These are phyloP conservation scores for Lachnellula hyalina DNA, from an alignment of 2,329 filamentous ascomycete genomes.

Conservation along the genomic window DNA sequence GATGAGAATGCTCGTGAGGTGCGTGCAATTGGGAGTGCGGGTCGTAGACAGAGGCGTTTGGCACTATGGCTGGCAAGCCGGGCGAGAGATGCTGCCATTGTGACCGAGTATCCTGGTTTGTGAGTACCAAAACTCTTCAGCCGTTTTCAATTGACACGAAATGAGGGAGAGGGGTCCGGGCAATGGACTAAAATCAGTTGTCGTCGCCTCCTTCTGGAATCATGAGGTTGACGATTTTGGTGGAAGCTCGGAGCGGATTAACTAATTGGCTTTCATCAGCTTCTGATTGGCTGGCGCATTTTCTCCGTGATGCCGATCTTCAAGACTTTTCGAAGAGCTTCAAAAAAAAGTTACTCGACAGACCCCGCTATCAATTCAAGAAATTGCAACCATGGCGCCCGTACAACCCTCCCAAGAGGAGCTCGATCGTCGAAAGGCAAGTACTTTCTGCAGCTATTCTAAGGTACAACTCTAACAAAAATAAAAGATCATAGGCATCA, in stretches of 20 bases:
- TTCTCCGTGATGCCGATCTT: background rate
- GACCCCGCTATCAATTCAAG: conserved; percentile 17
- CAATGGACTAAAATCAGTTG: background rate
- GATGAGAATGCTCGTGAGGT: conserved; percentile 59
- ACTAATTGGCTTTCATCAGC: background rate
- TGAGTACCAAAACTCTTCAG: conserved; percentile 21
- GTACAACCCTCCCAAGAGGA: conserved; percentile 49
- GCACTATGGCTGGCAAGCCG: conserved; percentile 67
- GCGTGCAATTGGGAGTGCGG: conserved; percentile 30
- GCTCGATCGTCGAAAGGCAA: conserved; percentile 56
- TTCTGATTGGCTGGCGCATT: conserved; percentile 2
- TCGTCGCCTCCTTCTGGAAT: conserved; percentile 9
- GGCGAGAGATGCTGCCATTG: conserved; percentile 68
- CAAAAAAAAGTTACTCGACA: conserved; percentile 12
- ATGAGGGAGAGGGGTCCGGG: conserved; percentile 10
- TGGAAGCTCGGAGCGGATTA: conserved; percentile 1
- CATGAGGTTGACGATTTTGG: conserved; percentile 22
- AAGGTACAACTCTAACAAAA: background rate
- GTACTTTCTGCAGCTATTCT: conserved; percentile 13
- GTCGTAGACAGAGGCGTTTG: conserved; percentile 58
- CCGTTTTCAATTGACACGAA: conserved; percentile 15
- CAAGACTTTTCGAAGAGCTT: background rate
- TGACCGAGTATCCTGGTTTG: conserved; percentile 26
- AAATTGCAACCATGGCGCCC: conserved; percentile 37
- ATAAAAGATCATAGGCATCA: conserved; percentile 73